Evolutionary conservation across 768 basidiomycete species (phyloP), one percentile per base, ranked within the genome.

Genomic region (Lentinula lateritia): DNA sequence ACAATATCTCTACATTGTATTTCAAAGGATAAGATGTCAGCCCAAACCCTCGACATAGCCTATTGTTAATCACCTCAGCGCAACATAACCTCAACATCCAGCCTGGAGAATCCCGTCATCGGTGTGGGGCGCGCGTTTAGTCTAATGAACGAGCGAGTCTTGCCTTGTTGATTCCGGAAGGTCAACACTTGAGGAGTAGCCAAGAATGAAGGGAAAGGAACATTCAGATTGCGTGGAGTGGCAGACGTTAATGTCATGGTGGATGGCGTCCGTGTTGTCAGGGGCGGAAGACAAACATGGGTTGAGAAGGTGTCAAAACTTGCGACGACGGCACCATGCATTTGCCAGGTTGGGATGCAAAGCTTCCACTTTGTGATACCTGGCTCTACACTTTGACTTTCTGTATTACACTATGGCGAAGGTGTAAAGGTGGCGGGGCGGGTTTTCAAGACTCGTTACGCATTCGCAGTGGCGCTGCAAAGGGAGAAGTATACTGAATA

Each of bases 171-270:
- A 55, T 38, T 50, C 6, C 82, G 83, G 71, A 88, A 85, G 9
- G 86, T 86, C 48, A 89, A 83, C 12, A 90, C 83, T 42, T 87
- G 84, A 2, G 90, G 90, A 13, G 89, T 89, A 42, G 79, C 43
- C 35, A 45, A 75, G 63, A 84, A 71, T 46, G 77, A 79, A 18
- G 85, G 87, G 71, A 88, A 87, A 5, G 85, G 77, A 62, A 83
- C 65, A 23, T 28, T 50, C 32, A 5, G 58, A 28, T 46, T 45
- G 48, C 71, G 66, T 52, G 73, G 70, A 60, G 73, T 75, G 62
- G 78, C 88, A 63, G 90, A 89, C 50, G 84, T 90, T 59, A 93
- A 76, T 41, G 88, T 92, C 85, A 93, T 87, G 39, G 91, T 89
- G 52, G 90, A 89, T 32, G 92, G 90, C 56, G 88, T 91, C 57